A percentile compares a stretch with the other conserved stretches of the same genome.
Evolutionary conservation across 169 alveolate species (phyloP).

Genomic region (Eimeria zaria): DNA sequence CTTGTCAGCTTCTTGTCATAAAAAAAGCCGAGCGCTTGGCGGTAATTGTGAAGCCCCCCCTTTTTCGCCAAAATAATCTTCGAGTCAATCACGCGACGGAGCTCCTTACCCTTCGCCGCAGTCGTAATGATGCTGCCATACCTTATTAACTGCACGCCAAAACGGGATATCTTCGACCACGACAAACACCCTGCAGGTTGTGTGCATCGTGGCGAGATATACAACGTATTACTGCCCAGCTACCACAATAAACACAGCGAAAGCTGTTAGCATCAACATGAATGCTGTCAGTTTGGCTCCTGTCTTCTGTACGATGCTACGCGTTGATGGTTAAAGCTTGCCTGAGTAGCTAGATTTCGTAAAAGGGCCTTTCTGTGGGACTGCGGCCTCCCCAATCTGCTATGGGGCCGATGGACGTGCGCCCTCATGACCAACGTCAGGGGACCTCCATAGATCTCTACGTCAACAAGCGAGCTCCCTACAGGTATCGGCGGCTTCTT

Average conservation of each 20-base stretch:
- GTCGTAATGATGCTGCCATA: slow-evolving; percentile 83
- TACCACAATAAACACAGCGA: background rate
- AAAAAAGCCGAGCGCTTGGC: slow-evolving; percentile 83
- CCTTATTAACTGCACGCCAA: slow-evolving; percentile 67
- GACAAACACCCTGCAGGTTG: background rate
- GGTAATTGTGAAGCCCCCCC: slow-evolving; percentile 79
- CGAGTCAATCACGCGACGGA: slow-evolving; percentile 71
- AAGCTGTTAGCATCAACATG: background rate
- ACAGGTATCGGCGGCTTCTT: background rate
- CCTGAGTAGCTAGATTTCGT: slow-evolving; percentile 82
- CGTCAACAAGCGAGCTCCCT: background rate
- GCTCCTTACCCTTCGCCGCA: slow-evolving; percentile 80
- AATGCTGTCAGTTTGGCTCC: background rate
- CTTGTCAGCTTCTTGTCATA: slow-evolving; percentile 82
- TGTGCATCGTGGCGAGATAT: background rate
- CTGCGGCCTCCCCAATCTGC: slow-evolving; percentile 75
- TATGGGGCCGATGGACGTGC: slow-evolving; percentile 63
- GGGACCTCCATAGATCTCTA: background rate
- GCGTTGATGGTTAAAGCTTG: background rate
- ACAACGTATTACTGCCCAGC: background rate
- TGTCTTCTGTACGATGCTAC: too few species aligned
- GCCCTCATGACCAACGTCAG: slow-evolving; percentile 58
- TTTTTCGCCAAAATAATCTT: slow-evolving; percentile 71
- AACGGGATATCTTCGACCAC: background rate
- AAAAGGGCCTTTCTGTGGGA: slow-evolving; percentile 79